These are phyloP conservation scores for Pseudogymnoascus sp. DNA, from an alignment of 2,329 filamentous ascomycete species.

Conservation along the genomic window DNA sequence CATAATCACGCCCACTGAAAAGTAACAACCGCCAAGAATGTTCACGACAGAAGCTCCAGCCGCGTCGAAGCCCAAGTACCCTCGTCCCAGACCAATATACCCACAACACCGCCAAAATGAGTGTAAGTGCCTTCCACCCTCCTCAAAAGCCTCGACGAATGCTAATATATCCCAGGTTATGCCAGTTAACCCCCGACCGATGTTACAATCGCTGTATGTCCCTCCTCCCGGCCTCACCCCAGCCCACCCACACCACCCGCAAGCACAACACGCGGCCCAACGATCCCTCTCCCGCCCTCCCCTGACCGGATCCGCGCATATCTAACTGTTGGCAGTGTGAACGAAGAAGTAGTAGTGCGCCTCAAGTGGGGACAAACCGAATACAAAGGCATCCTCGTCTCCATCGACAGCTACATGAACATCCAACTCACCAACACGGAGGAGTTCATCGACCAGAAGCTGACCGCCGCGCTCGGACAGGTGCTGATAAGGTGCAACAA, in stretches of 20 bases:
- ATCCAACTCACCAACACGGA: slow-evolving; percentile 85
- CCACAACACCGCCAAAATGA: slow-evolving; percentile 30
- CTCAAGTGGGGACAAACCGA: slow-evolving; percentile 98
- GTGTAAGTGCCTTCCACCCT: slow-evolving; percentile 27
- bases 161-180: slow-evolving; percentile 57
- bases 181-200: slow-evolving; percentile 92
- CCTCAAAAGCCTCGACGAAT: slow-evolving; percentile 19
- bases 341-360: slow-evolving; percentile 83
- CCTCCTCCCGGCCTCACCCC: slow-evolving; percentile 13
- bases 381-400: slow-evolving; percentile 89
- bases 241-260: slow-evolving; percentile 4
- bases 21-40: slow-evolving; percentile 22
- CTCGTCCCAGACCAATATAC: slow-evolving; percentile 4
- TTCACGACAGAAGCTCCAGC: slow-evolving; percentile 19
- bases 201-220: slow-evolving; percentile 84
- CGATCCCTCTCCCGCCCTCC: neutral
- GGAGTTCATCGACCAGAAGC: slow-evolving; percentile 86
- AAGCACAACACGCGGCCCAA: neutral
- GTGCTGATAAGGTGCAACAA: slow-evolving; percentile 97
- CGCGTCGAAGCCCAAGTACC: slow-evolving; percentile 20
- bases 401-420: slow-evolving; percentile 98
- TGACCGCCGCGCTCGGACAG: slow-evolving; percentile 77
- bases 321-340: slow-evolving; percentile 52
- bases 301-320: neutral
- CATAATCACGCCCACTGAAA: neutral